Base-by-base conservation (phyloP, 2,329 filamentous ascomycete genomes). In the Aspergillus puulaauensis region DNA sequence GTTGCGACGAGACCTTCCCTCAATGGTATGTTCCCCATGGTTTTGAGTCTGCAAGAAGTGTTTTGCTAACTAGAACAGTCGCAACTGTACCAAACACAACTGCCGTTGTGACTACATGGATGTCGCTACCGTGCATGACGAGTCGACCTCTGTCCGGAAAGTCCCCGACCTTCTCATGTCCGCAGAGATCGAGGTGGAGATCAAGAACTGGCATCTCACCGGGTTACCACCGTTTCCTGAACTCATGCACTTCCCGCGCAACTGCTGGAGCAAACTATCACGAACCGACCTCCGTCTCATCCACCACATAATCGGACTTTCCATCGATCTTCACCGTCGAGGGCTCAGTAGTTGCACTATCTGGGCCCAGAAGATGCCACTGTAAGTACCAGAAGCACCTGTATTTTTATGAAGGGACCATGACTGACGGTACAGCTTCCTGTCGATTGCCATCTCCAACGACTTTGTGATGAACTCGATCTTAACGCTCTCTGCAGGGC, bases 71-170 rank as follows among this genome's bases (percentile, higher is more conserved):
- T 23, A 41, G 24, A 47, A 46, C 70, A 96, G 93, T 80, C 91
- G 91, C 70, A 99, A 99, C 78, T 99, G 95, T 79, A 97, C 93
- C 61, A 99, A 98, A 79, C 95, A 99, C 79, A 96, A 97, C 80
- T 95, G 96, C 69, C 90, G 93, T 70, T 99, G 95, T 78, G 95
- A 96, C 68, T 99, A 98, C 80, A 96, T 96, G 83, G 93, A 98
- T 73, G 87, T 88, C 70, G 85, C 90, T 49, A 82, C 85, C 46
- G 82, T 88, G 60, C 77, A 69, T 48, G 82, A 84, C 63, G 82
- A 82, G 62, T 79, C 77, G 56, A 73, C 78, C 52, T 76, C 75
- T 58, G 77, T 80, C 61, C 79, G 81, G 46, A 80, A 82, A 61
- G 78, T 81, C 60, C 80, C 83, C 19, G 82, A 86, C 65, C 83